Evolutionary conservation across 2,329 filamentous ascomycete genomes (phyloP), one percentile per base, ranked within the genome.

Genomic region (Lojkania enalia): DNA sequence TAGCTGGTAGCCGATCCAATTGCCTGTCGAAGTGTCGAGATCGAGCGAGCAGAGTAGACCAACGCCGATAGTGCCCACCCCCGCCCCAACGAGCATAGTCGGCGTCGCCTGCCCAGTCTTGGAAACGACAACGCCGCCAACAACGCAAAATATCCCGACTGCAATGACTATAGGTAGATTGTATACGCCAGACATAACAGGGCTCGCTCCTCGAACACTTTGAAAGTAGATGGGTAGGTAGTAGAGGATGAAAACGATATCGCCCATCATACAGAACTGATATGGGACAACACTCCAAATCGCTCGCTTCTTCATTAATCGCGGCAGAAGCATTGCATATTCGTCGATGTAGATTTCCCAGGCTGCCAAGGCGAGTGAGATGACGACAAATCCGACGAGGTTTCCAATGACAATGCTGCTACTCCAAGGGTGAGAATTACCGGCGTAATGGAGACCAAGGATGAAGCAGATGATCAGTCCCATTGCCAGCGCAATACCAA

Each of bases 221-320:
- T 79, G 75, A 60, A 79, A 78, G 52, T 76, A 78, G 23, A 78
- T 72, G 6, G 74, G 74, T 0, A 77, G 59, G 51, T 74, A 76
- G 57, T 75, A 77, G 7, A 76, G 51, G 2, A 70, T 39, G 12
- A 72, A 18, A 44, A 72, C 66, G 42, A 67, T 73, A 11, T 48
- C 38, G 7, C 71, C 70, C 51, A 49, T 31, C 42, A 61, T 54
- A 47, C 73, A 64, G 52, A 74, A 66, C 11, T 63, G 56, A 47
- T 63, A 76, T 7, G 63, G 39, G 21, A 60, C 68, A 20, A 59
- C 57, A n/a, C 61, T 56, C 14, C 50, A 61, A 35, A 76, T 59
- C 2, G 61, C 61, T 12, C 72, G 65, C 19, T 71, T 56, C 27
- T 64, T 64, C 12, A 76, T 39, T 7, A 79, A 52, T 0, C 71